A percentile compares a stretch with the other conserved stretches of the same genome.
Evolutionary conservation across 116 monocot genomes (phyloP).

Genomic region (Posidonia oceanica): DNA sequence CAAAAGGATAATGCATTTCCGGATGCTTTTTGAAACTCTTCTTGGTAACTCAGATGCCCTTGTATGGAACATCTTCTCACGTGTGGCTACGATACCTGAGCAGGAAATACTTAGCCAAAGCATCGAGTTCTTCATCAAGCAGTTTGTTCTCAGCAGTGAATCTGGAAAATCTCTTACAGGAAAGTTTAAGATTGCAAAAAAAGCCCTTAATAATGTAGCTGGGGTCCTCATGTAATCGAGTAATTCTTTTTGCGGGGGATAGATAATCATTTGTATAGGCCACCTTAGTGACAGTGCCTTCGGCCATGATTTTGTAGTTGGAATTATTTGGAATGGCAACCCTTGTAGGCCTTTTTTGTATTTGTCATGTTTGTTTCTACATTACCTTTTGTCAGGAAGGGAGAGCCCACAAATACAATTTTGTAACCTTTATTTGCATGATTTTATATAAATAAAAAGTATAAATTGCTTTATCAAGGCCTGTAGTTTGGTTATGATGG

Average conservation of each 20-base stretch:
- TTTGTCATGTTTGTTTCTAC: no score
- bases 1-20: constrained; percentile 65
- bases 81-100: constrained; percentile 51
- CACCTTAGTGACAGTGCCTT: background rate
- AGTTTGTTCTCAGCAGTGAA: constrained; percentile 32
- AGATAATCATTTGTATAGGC: background rate
- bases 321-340: background rate
- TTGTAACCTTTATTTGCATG: no score
- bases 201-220: constrained; percentile 68
- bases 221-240: constrained; percentile 52
- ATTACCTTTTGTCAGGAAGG: no score
- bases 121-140: constrained; percentile 60
- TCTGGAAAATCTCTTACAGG: constrained; percentile 9
- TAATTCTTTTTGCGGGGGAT: background rate
- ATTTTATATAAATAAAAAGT: no score
- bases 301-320: background rate
- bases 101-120: constrained; percentile 39
- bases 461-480: no score
- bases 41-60: constrained; percentile 36
- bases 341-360: background rate
- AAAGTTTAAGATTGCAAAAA: constrained; percentile 60
- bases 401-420: no score
- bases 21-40: constrained; percentile 63
- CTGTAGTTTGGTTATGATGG: no score
- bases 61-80: constrained; percentile 82